Base-by-base conservation (phyloP, 2,329 filamentous ascomycete species). In the Pseudogymnoascus sp. region DNA sequence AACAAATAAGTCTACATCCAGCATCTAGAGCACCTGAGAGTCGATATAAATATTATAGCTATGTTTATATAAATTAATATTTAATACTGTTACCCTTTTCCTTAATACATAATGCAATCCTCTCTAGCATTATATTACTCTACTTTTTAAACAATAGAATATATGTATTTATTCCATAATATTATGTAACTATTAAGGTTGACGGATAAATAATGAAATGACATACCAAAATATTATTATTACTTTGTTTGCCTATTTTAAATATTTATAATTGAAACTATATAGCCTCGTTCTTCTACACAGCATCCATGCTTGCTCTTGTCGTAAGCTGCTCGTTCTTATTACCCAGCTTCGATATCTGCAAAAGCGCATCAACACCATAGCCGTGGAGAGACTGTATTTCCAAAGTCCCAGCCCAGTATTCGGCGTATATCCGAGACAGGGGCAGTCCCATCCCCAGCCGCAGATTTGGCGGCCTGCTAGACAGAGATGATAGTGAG, bases 341-440 rank as follows among this genome's bases (percentile, higher is more conserved):
- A 75, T 99, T 99, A 19, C 95, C 95, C 64, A 99, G 81, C 75
- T 96, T 96, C 4, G 92, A 96, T 66, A 99, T 96, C 74, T 98
- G 93, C 67, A 99, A 78, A 73, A 99, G 99, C 0, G 90, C 93
- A 78, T 99, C 95, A 6, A 96, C 92, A 13, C 95, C 95, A 74
- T 97, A 98, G 0, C 95, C 96, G 73, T 97, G 93, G 6, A 99
- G 79, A 72, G 90, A 97, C 74, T 98, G 93, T 65, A 98, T 77
- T 71, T 96, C 90, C 7, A 99, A 79, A 71, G 85, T 95, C 23
- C 95, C 95, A 2, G 95, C 95, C 95, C 95, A 99, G 76, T 98
- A 98, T 76, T 98, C 93, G 28, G 93, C 92, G 76, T 98, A 99
- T 2, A 98, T 90, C 67, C 92, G 85, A 71, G 93, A 96, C 78